These are phyloP conservation scores for Tanozyma kutaoensis DNA, from an alignment of 805 yeast genomes.

Conservation along the genomic window DNA sequence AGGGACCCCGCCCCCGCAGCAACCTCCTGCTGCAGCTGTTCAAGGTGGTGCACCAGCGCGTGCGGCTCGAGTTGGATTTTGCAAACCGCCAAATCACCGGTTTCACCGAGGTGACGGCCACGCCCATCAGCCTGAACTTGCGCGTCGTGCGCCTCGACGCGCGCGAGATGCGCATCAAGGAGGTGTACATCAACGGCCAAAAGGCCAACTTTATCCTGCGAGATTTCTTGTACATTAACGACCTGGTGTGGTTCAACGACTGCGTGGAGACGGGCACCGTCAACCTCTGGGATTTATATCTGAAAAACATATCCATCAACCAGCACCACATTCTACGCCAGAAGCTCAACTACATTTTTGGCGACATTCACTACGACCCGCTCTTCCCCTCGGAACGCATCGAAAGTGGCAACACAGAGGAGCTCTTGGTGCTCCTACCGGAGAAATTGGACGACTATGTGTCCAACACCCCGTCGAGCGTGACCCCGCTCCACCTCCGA, in stretches of 20 bases:
- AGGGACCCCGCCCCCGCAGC: constrained; percentile 5
- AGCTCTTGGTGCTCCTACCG: constrained; percentile 50
- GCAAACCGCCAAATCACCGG: constrained; percentile 49
- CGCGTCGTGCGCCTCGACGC: constrained; percentile 63
- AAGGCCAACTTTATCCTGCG: constrained; percentile 41
- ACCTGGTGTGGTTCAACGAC: constrained; percentile 15
- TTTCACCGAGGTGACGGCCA: constrained; percentile 67
- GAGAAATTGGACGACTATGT: constrained; percentile 48
- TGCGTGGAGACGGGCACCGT: constrained; percentile 10
- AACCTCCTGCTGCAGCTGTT: constrained; percentile 31
- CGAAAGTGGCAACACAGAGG: constrained; percentile 39
- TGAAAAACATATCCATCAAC: constrained; percentile 25
- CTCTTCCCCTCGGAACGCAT: constrained; percentile 1
- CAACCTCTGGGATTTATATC: constrained; percentile 29
- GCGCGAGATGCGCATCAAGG: constrained; percentile 53
- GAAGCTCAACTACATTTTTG: constrained; percentile 38
- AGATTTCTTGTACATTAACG: constrained; percentile 35
- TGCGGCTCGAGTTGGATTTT: constrained; percentile 68
- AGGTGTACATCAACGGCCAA: constrained; percentile 46
- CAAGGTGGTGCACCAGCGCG: constrained; percentile 74
- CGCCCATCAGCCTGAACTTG: constrained; percentile 53
- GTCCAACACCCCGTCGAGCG: constrained; percentile 29
- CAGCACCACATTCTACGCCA: constrained; percentile 51
- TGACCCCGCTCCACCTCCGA: constrained; percentile 23
- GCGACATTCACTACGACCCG: constrained; percentile 27